Evolutionary conservation across 805 yeast species (phyloP), one percentile per base, ranked within the genome.

Genomic region (Sugiyamaella marilandica): DNA sequence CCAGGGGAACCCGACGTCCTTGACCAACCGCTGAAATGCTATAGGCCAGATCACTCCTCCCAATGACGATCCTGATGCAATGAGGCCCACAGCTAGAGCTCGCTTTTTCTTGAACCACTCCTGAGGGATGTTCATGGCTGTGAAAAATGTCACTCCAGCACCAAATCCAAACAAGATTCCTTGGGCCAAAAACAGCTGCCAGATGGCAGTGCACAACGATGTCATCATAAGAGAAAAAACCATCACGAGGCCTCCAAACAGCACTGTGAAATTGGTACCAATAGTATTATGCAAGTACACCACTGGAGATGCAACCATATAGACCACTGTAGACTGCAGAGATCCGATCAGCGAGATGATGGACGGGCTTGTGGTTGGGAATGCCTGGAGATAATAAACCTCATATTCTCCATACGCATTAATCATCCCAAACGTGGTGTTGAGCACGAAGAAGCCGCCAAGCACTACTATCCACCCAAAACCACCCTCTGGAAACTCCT

Each of bases 381-480:
- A 80, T 26, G 56, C 57, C 11, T 66, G 47, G 19, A 71, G 68
- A 58, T 81, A 82, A 61, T 75, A 79, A 35, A 75, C 69, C 50
- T 81, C 77, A 60, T 79, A 83, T 3, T 80, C 79, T 26, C 85
- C 87, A 65, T 70, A 82, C 2, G 79, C 71, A 39, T 82, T 78
- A 52, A 78, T 78, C 67, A 81, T 71, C 14, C 87, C 87, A 75
- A 79, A 82, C 0, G 83, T 76, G 53, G 77, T 64, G 59, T 75
- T 61, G 73, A 72, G 63, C 63, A 72, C 61, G 14, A 76, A 67
- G 68, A 78, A 74, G 0, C 73, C 71, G 16, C 78, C 79, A 2
- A 73, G 37, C 1, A 80, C 75, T 11, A 77, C 78, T n/a, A 77
- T 60, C 83, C 83, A 80, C 0, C 80, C 83, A 13, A 55, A 53